Conservation (phyloP, 148 eudicot species). For the Amaranthus hypochondriacus region DNA sequence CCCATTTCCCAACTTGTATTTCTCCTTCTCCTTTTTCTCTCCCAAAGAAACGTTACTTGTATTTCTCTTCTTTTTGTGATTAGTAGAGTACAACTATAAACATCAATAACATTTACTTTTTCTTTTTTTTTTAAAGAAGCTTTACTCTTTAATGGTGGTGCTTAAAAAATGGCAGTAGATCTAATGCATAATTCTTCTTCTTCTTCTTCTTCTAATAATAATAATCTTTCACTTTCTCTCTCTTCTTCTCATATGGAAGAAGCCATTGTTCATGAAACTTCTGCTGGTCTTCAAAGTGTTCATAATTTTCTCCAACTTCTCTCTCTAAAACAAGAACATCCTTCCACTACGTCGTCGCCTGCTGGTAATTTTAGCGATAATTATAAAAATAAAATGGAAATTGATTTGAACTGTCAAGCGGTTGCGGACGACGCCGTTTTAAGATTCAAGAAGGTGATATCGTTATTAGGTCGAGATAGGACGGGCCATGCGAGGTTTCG, state of each 20-base stretch:
- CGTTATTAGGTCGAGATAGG: constrained; percentile 57
- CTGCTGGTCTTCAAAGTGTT: constrained; percentile 75
- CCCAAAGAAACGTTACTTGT: background rate
- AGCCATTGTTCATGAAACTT: constrained; percentile 53
- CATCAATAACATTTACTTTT: too few species aligned
- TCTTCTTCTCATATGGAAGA: constrained; percentile 18
- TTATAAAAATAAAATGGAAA: background rate
- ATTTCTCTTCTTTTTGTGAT: too few species aligned
- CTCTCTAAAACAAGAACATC: constrained; percentile 25
- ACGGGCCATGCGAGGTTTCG: constrained; percentile 94
- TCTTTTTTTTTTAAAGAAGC: background rate
- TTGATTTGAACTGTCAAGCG: constrained; percentile 42
- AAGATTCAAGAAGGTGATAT: constrained; percentile 68
- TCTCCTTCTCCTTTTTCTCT: background rate
- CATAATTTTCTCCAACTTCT: constrained; percentile 54
- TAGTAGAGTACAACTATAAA: too few species aligned
- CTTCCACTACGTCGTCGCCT: constrained; percentile 5
- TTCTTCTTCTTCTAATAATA: constrained; percentile 1
- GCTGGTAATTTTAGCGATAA: background rate
- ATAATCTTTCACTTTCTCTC: constrained; percentile 20
- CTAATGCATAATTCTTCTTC: constrained; percentile 40
- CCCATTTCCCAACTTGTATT: background rate
- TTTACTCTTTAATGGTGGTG: background rate
- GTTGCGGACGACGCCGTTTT: constrained; percentile 65
- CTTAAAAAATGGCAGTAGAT: constrained; percentile 60